phyloP scores from a whole-genome alignment of 2,329 filamentous ascomycete genomes.

The Rosellinia necatrix region DNA sequence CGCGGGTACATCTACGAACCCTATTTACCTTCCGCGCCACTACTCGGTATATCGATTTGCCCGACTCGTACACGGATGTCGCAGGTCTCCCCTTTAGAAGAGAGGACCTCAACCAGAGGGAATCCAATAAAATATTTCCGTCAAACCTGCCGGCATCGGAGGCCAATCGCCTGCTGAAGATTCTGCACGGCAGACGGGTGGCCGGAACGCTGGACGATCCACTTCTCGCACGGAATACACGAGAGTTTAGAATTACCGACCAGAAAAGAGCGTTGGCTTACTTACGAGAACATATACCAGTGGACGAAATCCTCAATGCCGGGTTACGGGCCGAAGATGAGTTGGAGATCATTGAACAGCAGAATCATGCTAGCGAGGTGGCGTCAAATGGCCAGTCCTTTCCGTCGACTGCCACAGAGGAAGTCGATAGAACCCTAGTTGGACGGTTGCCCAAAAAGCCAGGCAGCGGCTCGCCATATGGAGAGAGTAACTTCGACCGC shows the following conservation, averaged over 20 bases:
- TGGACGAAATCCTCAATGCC: constrained; percentile 65
- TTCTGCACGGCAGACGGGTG: constrained; percentile 66
- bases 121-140: constrained; percentile 57
- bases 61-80: constrained; percentile 59
- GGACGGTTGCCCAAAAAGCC: constrained; percentile 40
- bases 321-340: constrained; percentile 67
- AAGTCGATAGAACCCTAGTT: constrained; percentile 21
- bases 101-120: constrained; percentile 52
- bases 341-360: constrained; percentile 55
- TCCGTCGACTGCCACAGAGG: constrained; percentile 24
- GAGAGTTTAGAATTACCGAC: constrained; percentile 48
- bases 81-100: constrained; percentile 58
- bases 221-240: constrained; percentile 53
- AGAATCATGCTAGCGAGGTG: constrained; percentile 28
- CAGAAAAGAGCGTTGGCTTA: constrained; percentile 56
- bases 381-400: constrained; percentile 16
- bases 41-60: constrained; percentile 62
- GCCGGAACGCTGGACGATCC: constrained; percentile 68
- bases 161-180: constrained; percentile 60
- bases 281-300: constrained; percentile 57
- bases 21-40: constrained; percentile 45
- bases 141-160: constrained; percentile 46
- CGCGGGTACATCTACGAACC: constrained; percentile 34
- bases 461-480: constrained; percentile 57
- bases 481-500: constrained; percentile 59